phyloP scores from a whole-genome alignment of 1,284 basidiomycete genomes.

The Heliocybe sulcata region DNA sequence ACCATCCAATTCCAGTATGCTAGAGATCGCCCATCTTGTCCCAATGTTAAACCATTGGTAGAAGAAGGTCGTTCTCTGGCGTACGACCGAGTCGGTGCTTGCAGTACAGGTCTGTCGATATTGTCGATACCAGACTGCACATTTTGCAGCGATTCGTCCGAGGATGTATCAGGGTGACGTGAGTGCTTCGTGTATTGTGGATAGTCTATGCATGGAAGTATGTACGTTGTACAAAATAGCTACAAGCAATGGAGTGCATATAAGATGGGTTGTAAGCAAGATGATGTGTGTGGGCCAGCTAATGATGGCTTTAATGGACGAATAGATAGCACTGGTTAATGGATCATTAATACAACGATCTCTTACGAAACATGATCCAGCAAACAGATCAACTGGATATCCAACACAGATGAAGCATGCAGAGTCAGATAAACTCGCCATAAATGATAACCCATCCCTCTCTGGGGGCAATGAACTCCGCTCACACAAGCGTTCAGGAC shows the following conservation, averaged over 20 bases:
- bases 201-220: neutral
- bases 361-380: neutral
- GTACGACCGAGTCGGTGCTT: neutral
- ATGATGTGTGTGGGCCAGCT: neutral
- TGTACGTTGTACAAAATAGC: neutral
- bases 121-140: neutral
- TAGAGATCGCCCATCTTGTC: neutral
- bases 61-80: neutral
- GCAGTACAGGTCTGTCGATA: neutral
- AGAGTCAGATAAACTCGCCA: neutral
- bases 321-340: neutral
- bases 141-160: neutral
- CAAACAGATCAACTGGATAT: neutral
- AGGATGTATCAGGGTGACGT: neutral
- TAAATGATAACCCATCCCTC: neutral
- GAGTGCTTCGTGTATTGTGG: neutral
- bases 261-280: neutral
- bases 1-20: neutral
- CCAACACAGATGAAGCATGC: neutral
- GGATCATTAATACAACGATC: neutral
- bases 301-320: neutral
- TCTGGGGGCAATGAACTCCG: neutral
- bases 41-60: neutral
- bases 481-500: neutral
- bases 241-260: neutral